These are phyloP conservation scores for Cladosporium sp. DNA, from an alignment of 2,329 filamentous ascomycete species.

Conservation along the genomic window DNA sequence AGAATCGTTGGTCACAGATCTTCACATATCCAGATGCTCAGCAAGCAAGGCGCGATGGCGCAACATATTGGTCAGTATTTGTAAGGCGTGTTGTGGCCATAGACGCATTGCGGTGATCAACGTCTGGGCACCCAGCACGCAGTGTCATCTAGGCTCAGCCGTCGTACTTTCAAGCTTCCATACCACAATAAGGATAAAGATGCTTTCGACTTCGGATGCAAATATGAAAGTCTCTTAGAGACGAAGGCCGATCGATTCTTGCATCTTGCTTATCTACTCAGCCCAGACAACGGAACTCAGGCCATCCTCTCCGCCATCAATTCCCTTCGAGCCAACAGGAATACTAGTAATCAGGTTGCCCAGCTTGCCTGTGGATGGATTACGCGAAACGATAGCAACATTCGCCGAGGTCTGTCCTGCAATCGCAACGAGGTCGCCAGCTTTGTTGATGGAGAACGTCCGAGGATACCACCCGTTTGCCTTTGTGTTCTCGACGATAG, in stretches of 20 bases:
- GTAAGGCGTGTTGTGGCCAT: no score
- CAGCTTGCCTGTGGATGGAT: conserved; percentile 2
- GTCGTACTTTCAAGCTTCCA: no score
- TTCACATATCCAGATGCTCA: no score
- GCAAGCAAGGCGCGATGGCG: no score
- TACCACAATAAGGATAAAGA: no score
- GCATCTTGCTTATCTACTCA: not conserved
- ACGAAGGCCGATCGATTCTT: not conserved
- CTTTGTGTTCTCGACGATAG: conserved; percentile 29
- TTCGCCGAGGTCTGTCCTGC: conserved; percentile 16
- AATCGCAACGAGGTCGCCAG: conserved; percentile 12
- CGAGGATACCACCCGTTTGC: conserved; percentile 33
- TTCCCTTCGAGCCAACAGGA: conserved; percentile 8
- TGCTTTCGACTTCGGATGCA: no score
- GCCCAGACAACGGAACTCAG: conserved; percentile 15
- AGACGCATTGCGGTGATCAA: no score
- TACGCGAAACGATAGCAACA: conserved; percentile 12
- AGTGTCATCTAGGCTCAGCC: no score
- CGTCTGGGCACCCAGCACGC: no score
- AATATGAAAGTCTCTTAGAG: no score
- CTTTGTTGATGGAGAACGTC: conserved; percentile 25
- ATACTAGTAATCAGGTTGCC: conserved; percentile 10
- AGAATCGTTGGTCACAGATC: no score
- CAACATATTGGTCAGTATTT: no score
- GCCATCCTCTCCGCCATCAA: conserved; percentile 13